A percentile compares a stretch with the other conserved stretches of the same genome.
Evolutionary conservation across 371 early-diverging fungal species (phyloP).

Genomic region (Encephalitozoon romaleae): DNA sequence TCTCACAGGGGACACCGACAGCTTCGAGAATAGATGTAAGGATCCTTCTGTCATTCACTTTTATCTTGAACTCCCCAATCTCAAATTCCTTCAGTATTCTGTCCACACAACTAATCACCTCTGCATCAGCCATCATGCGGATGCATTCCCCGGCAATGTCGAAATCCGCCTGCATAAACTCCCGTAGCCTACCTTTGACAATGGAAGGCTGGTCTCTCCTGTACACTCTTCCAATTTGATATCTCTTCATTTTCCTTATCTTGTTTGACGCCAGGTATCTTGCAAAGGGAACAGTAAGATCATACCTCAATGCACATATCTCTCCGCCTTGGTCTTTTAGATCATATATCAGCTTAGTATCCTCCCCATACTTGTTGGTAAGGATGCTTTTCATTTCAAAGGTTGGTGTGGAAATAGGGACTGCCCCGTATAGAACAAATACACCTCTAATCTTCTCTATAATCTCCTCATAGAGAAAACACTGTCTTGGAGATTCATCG

Average conservation of each 20-base stretch:
- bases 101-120: conserved; percentile 71
- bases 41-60: conserved; percentile 85
- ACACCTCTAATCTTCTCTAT: conserved; percentile 72
- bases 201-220: conserved; percentile 94
- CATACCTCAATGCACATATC: conserved; percentile 86
- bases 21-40: conserved; percentile 86
- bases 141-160: conserved; percentile 92
- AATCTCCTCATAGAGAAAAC: conserved; percentile 79
- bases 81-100: conserved; percentile 69
- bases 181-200: conserved; percentile 91
- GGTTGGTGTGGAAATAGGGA: conserved; percentile 94
- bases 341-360: conserved; percentile 93
- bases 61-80: conserved; percentile 73
- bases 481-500: conserved; percentile 83
- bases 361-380: conserved; percentile 96
- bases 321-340: conserved; percentile 96
- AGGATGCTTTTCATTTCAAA: conserved; percentile 94
- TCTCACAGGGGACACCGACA: conserved; percentile 77
- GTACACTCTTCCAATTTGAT: conserved; percentile 96
- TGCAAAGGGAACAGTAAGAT: conserved; percentile 97
- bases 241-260: conserved; percentile 71
- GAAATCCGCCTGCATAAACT: conserved; percentile 97
- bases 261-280: conserved; percentile 86
- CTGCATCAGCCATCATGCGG: conserved; percentile 88
- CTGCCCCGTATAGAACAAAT: conserved; percentile 87